Conservation (phyloP, 768 basidiomycete species). For the Phaeotremella fagi region DNA sequence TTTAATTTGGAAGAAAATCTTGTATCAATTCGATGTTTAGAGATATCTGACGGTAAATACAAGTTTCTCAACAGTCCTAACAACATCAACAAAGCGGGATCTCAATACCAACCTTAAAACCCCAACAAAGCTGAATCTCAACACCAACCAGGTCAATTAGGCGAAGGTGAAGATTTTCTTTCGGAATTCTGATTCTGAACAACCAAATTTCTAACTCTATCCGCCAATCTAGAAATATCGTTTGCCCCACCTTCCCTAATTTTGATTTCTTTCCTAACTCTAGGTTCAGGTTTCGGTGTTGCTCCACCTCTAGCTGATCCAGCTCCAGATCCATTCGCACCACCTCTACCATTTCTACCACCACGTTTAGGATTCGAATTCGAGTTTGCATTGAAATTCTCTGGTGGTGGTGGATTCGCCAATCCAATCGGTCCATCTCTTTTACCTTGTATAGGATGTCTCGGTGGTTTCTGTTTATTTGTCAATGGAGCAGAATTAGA, state of each 20-base stretch:
- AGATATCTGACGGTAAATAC: too few relatives aligned
- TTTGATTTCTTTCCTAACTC: slow-evolving; percentile 33
- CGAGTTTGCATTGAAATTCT: background rate
- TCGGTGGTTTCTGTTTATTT: background rate
- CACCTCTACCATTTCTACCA: background rate
- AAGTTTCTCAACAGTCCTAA: too few relatives aligned
- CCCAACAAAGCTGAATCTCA: too few relatives aligned
- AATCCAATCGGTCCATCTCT: slow-evolving; percentile 28
- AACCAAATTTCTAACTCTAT: slow-evolving; percentile 25
- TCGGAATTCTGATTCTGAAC: slow-evolving; percentile 18
- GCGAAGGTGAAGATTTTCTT: too few relatives aligned
- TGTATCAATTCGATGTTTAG: too few relatives aligned
- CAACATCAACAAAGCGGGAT: too few relatives aligned
- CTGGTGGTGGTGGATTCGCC: slow-evolving; percentile 24
- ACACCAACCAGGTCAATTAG: too few relatives aligned
- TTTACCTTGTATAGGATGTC: slow-evolving; percentile 25
- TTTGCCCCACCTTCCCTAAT: slow-evolving; percentile 30
- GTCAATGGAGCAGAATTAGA: too few relatives aligned
- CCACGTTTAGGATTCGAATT: background rate
- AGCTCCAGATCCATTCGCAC: too few relatives aligned
- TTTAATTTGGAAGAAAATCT: too few relatives aligned
- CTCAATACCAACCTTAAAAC: too few relatives aligned
- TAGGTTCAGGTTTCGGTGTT: slow-evolving; percentile 6
- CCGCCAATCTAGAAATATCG: slow-evolving; percentile 24
- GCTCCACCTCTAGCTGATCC: background rate